Base-by-base conservation (phyloP, 2,329 filamentous ascomycete genomes). In the Fusarium nematophilum region DNA sequence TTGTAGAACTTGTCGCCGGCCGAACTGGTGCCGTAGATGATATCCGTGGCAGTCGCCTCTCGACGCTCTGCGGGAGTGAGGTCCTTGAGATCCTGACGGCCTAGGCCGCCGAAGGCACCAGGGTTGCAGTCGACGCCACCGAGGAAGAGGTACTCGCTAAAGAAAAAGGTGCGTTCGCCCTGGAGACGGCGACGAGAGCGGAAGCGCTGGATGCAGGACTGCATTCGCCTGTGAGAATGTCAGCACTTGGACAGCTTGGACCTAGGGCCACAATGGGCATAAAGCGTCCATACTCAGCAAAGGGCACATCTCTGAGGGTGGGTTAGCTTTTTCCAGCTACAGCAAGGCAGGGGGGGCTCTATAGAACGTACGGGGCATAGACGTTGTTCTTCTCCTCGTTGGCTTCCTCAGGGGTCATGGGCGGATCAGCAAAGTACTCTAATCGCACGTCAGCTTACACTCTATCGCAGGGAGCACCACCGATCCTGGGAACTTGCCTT, bases 121-220 rank as follows among this genome's bases (percentile, higher is more conserved):
- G 72, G 75, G 10, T 68, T 73, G 7, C 83, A 78, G 36, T 92
- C 88, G 33, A 99, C 83, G 4, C 95, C 94, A 3, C 95, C 95
- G 37, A 94, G 89, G 29, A 86, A 83, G 53, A 98, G 84, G 70
- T 95, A 97, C 62, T 90, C 91, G 68, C 86, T 83, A 75, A 99
- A 95, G 27, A 93, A 78, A 14, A 83, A 79, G 5, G 80, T 74
- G 18, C 87, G 86, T 4, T 86, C 79, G 10, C 79, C 74, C 54
- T 90, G 85, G 54, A 97, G 84, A 62, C 91, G 93, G 26, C 93
- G 90, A 39, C 88, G 90, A 29, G 85, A 82, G 59, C 90, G 87
- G 76, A 89, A 99, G 11, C 92, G 89, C 64, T 93, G 88, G 49
- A 98, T 90, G 39, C 92, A 95, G 21, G 88, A 84, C 70, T 97